Conservation (phyloP, 805 yeast species). For the Saturnispora bothae region DNA sequence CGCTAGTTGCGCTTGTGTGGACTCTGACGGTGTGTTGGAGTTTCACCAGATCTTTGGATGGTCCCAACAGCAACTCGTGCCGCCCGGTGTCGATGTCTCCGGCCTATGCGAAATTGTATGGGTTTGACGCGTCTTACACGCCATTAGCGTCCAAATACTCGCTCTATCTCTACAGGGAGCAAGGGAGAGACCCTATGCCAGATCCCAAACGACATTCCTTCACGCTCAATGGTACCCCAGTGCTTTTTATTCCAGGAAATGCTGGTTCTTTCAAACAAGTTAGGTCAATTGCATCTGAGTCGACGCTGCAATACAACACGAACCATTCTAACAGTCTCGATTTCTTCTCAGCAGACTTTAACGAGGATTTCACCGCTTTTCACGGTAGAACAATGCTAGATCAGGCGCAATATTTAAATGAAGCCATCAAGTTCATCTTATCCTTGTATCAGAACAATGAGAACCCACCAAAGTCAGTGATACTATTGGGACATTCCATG, state of each 20-base stretch:
- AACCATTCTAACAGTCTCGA: conserved; percentile 46
- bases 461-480: conserved; percentile 43
- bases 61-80: conserved; percentile 46
- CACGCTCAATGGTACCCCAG: conserved; percentile 63
- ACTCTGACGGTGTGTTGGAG: conserved; percentile 12
- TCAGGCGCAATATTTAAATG: conserved; percentile 88
- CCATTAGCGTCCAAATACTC: conserved; percentile 72
- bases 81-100: conserved; percentile 72
- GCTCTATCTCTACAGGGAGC: conserved; percentile 80
- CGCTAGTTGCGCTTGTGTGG: conserved; percentile 6
- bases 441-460: conserved; percentile 41
- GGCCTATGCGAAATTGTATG: conserved; percentile 63
- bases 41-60: conserved; percentile 25
- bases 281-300: conserved; percentile 81
- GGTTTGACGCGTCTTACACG: conserved; percentile 63
- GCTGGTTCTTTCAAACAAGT: conserved; percentile 92
- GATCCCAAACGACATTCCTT: conserved; percentile 20
- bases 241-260: conserved; percentile 91
- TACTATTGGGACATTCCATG: conserved; percentile 88
- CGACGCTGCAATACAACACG: conserved; percentile 38
- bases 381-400: conserved; percentile 90
- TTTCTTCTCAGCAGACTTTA: conserved; percentile 86
- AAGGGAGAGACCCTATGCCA: conserved; percentile 53
- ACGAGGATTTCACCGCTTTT: conserved; percentile 92
- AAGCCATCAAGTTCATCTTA: conserved; percentile 70